Percentiles rank a stretch among this genome's conserved stretches.
Evolutionary conservation across 306 rosid genomes (phyloP).

Genomic region (Datisca glomerata): DNA sequence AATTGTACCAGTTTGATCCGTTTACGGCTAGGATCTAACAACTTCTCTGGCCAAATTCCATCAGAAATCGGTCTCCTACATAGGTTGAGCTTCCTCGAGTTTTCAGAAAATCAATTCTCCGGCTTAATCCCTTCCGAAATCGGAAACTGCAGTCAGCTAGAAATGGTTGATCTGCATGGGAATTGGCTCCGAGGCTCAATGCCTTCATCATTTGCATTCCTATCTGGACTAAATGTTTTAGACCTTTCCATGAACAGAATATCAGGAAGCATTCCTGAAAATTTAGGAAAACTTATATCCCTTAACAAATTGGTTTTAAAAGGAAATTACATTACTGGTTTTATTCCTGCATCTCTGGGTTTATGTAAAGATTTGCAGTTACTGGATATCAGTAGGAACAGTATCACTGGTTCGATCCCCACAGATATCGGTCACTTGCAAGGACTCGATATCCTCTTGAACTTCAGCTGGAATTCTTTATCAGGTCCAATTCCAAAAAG

Average conservation of each 20-base stretch:
- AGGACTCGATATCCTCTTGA: slow-evolving; percentile 73
- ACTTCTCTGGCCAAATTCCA: slow-evolving; percentile 66
- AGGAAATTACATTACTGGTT: slow-evolving; percentile 50
- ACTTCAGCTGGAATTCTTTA: slow-evolving; percentile 76
- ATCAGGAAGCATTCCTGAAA: slow-evolving; percentile 48
- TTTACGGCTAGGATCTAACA: slow-evolving; percentile 77
- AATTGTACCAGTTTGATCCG: slow-evolving; percentile 59
- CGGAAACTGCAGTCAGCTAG: slow-evolving; percentile 66
- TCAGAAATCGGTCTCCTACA: slow-evolving; percentile 48
- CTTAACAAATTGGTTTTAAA: slow-evolving; percentile 57
- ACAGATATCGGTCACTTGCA: slow-evolving; percentile 63
- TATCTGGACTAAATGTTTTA: slow-evolving; percentile 50
- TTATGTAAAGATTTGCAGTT: slow-evolving; percentile 70
- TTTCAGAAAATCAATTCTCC: slow-evolving; percentile 54
- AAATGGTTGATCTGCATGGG: slow-evolving; percentile 82
- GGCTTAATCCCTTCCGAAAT: slow-evolving; percentile 62
- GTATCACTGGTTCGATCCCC: slow-evolving; percentile 54
- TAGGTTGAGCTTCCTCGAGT: slow-evolving; percentile 64
- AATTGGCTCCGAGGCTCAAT: slow-evolving; percentile 63
- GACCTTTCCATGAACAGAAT: slow-evolving; percentile 72
- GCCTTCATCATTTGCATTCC: slow-evolving; percentile 55
- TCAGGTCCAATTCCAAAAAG: slow-evolving; percentile 65
- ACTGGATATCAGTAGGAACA: slow-evolving; percentile 75
- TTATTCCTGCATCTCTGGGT: slow-evolving; percentile 59
- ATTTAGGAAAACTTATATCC: slow-evolving; percentile 51